Conservation (phyloP, 129 eudicot genomes). For the Ambrosia trifida region DNA sequence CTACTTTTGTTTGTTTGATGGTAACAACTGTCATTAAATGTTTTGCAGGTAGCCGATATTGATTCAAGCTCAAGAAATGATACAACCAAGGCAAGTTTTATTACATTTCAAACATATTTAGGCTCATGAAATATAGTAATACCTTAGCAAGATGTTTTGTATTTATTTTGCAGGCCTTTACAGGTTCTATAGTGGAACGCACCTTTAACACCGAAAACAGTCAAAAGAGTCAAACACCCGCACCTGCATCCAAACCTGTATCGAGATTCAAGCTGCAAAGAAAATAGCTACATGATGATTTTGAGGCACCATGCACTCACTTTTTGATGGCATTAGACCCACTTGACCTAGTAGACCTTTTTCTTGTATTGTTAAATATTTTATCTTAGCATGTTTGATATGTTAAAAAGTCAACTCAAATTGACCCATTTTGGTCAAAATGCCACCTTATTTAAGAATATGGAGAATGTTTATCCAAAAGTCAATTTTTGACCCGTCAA, state of each 20-base stretch:
- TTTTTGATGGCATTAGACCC: no score
- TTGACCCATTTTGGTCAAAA: no score
- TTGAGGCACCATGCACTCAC: neutral
- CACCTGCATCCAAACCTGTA: constrained; percentile 54
- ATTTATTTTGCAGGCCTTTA: constrained; percentile 54
- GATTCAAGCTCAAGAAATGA: constrained; percentile 12
- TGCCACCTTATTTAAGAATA: no score
- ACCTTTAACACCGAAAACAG: constrained; percentile 39
- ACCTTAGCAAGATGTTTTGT: neutral
- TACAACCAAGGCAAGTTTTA: constrained; percentile 50
- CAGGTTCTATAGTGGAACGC: constrained; percentile 76
- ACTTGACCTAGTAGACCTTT: neutral
- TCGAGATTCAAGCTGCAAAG: constrained; percentile 83
- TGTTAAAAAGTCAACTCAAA: neutral
- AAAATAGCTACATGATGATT: constrained; percentile 34
- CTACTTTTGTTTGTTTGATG: neutral
- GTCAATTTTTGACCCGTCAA: no score
- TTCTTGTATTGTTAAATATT: no score
- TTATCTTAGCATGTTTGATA: neutral
- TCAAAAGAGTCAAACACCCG: constrained; percentile 34
- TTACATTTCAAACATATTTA: constrained; percentile 4
- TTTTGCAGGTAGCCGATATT: constrained; percentile 35
- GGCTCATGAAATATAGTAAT: neutral
- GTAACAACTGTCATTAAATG: neutral
- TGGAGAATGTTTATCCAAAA: no score